Evolutionary conservation across 345 rosid genomes (phyloP), one percentile per base, ranked within the genome.

Genomic region (Viola odorata): DNA sequence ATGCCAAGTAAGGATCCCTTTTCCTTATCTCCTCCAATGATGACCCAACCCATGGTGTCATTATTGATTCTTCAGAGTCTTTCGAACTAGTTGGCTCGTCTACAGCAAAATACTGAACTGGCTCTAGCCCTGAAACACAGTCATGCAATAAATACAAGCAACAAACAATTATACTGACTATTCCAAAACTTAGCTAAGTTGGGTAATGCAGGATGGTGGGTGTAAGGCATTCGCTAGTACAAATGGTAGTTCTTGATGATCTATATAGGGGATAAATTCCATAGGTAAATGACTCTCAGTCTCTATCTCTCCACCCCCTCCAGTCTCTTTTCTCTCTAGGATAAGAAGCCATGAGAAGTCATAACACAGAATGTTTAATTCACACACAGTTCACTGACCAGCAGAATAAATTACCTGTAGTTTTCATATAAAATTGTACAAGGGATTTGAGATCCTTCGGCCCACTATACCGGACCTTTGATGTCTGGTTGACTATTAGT

Each of bases 401-500:
- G 50, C 6, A 55, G 15, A 32, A n/a, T 23, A 55, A 17, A 54
- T 6, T 68, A 87, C 98, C 96, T 62, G 91, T 87, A 52, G 83
- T 69, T 76, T 73, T 76, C 79, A 80, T 71, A 68, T 89, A 87
- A 75, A 89, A 92, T 67, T 82, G 82, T 12, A 81, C 72, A 12
- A 92, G 81, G 8, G 85, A 79, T 16, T 58, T 62, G 37, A 92
- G 81, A 73, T 82, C 74, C 73, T 84, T 89, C 13, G 75, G 81
- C 60, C 95, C 97, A 48, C 10, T 76, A 71, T 85, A 87, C 16
- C 53, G 84, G 44, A 66, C 73, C 62, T 55, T 84, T 41, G 80
- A 75, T 54, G 87, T 86, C 73, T 80, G 85, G 69, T 86, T 86
- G 58, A 86, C 73, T 70, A 90, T 63, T 37, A 91, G 53, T 64